Conservation (phyloP, 179 eudicot genomes). For the Vitellaria paradoxa region DNA sequence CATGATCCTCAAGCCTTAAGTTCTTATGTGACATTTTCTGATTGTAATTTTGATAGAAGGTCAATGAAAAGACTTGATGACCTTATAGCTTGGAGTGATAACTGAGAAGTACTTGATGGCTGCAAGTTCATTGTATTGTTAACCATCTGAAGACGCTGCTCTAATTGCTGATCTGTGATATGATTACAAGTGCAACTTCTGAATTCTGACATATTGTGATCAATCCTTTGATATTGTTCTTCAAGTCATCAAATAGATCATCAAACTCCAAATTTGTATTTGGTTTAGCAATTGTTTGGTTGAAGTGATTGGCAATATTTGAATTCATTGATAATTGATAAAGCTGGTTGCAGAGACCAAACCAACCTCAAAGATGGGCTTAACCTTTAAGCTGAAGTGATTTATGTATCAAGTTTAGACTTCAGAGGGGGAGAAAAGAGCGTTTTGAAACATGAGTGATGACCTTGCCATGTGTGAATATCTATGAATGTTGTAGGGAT, state of each 20-base stretch:
- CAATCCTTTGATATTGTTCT: neutral
- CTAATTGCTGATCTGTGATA: neutral
- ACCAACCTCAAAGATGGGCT: neutral
- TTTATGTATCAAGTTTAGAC: neutral
- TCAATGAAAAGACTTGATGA: neutral
- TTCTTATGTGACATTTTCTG: neutral
- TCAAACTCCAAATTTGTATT: neutral
- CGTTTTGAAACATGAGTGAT: neutral
- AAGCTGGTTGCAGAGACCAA: conserved; percentile 2
- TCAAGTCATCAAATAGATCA: neutral
- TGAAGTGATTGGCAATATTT: neutral
- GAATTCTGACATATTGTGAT: neutral
- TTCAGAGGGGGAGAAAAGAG: neutral
- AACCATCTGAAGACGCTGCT: neutral
- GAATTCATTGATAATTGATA: neutral
- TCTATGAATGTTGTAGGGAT: neutral
- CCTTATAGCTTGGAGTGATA: neutral
- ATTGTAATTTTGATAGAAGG: neutral
- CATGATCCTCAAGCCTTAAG: conserved; percentile 1
- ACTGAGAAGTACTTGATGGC: neutral
- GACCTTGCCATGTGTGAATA: too few relatives aligned
- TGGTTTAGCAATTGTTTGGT: neutral
- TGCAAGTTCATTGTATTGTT: neutral
- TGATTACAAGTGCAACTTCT: too few relatives aligned
- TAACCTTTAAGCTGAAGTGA: neutral